Conservation (phyloP, 2,329 filamentous ascomycete genomes). For the Microcyclospora tardicrescens region DNA sequence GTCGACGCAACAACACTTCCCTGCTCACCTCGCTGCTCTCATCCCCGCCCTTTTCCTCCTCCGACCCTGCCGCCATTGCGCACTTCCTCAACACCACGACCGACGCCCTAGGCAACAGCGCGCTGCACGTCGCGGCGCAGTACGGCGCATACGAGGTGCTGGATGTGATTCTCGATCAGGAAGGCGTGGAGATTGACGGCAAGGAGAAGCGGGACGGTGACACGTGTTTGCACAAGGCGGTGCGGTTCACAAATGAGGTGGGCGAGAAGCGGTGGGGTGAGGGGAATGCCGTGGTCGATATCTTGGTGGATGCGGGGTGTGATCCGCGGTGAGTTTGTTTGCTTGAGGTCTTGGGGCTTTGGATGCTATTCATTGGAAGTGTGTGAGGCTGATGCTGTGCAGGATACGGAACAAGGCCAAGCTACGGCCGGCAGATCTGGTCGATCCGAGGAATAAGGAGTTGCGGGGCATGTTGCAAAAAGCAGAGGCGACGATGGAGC, state of each 20-base stretch:
- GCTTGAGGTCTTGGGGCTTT: not conserved
- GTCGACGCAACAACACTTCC: conserved; percentile 81
- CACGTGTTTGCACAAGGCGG: conserved; percentile 66
- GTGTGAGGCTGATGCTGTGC: conserved; percentile 1
- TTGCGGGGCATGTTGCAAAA: conserved; percentile 52
- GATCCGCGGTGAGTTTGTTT: conserved; percentile 36
- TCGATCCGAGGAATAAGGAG: conserved; percentile 55
- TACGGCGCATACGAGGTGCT: conserved; percentile 79
- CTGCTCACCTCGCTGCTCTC: conserved; percentile 65
- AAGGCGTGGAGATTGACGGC: conserved; percentile 74
- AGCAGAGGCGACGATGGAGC: conserved; percentile 51
- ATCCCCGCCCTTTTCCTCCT: conserved; percentile 30
- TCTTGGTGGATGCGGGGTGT: conserved; percentile 71
- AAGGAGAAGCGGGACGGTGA: conserved; percentile 57
- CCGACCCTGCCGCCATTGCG: conserved; percentile 48
- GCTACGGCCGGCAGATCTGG: conserved; percentile 57
- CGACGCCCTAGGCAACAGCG: conserved; percentile 75
- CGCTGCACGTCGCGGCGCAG: conserved; percentile 77
- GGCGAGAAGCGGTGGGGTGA: conserved; percentile 49
- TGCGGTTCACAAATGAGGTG: conserved; percentile 57
- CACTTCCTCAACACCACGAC: conserved; percentile 72
- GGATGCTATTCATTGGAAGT: not conserved
- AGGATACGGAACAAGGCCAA: conserved; percentile 58
- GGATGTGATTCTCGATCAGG: conserved; percentile 70
- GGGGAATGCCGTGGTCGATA: conserved; percentile 55